phyloP scores from a whole-genome alignment of 768 basidiomycete species.

The Chalciporus pseudorubinellus region DNA sequence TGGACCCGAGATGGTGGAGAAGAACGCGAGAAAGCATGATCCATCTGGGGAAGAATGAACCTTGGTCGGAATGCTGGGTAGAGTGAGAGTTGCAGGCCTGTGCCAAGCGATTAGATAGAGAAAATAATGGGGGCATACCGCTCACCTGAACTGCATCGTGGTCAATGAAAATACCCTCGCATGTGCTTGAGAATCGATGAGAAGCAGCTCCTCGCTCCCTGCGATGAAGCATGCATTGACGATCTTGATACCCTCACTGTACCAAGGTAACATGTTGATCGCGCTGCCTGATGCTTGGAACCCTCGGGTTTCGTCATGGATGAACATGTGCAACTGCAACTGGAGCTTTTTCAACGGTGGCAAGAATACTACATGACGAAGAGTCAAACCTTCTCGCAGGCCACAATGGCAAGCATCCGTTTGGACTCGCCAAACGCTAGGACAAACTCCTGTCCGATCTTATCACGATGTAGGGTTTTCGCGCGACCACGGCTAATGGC shows the following conservation, averaged over 20 bases:
- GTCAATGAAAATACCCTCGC: constrained; percentile 53
- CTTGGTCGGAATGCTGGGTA: constrained; percentile 32
- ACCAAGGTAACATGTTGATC: constrained; percentile 48
- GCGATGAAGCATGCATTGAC: constrained; percentile 42
- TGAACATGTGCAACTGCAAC: constrained; percentile 44
- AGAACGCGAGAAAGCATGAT: constrained; percentile 44
- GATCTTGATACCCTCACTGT: constrained; percentile 34
- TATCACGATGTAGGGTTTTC: constrained; percentile 41
- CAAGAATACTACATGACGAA: not conserved
- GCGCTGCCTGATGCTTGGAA: constrained; percentile 43
- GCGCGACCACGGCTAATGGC: constrained; percentile 33
- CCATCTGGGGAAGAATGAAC: constrained; percentile 55
- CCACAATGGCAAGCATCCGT: constrained; percentile 46
- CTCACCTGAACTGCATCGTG: constrained; percentile 54
- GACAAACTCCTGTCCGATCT: constrained; percentile 44
- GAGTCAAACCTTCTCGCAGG: constrained; percentile 39
- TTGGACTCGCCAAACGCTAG: constrained; percentile 53
- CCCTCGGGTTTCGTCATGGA: constrained; percentile 47
- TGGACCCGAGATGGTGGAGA: constrained; percentile 15
- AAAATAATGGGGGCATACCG: not conserved
- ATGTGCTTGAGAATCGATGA: constrained; percentile 44
- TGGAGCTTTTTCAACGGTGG: constrained; percentile 12
- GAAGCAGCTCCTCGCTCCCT: constrained; percentile 53
- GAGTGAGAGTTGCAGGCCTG: constrained; percentile 47
- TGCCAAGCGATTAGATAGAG: not conserved